Conservation (phyloP, 768 basidiomycete species). For the Amanita exitialis region DNA sequence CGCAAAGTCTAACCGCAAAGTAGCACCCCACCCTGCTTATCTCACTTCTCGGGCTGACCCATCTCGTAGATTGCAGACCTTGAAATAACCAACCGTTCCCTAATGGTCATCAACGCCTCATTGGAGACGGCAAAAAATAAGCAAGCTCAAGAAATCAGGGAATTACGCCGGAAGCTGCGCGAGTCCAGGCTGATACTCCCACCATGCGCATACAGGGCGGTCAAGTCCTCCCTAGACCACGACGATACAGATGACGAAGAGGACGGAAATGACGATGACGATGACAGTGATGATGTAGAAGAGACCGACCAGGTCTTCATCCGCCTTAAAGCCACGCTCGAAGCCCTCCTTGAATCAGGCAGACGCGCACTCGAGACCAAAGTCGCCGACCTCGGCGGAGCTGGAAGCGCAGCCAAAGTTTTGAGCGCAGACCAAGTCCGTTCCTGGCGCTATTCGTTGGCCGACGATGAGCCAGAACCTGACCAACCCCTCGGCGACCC, state of each 20-base stretch:
- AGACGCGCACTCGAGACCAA: constrained; percentile 51
- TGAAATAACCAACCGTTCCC: constrained; percentile 82
- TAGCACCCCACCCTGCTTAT: constrained; percentile 18
- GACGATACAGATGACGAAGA: constrained; percentile 35
- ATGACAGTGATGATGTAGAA: constrained; percentile 25
- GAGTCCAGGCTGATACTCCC: constrained; percentile 76
- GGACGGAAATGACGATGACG: constrained; percentile 32
- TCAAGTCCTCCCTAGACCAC: constrained; percentile 38
- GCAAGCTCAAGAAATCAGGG: constrained; percentile 80
- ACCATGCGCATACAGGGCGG: constrained; percentile 46
- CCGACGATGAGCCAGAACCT: not conserved
- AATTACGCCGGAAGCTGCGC: constrained; percentile 71
- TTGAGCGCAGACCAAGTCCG: constrained; percentile 65
- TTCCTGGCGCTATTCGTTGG: constrained; percentile 33
- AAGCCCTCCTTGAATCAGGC: constrained; percentile 48
- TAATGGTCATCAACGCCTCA: constrained; percentile 75
- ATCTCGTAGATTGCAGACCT: constrained; percentile 72
- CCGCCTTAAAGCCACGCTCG: constrained; percentile 55
- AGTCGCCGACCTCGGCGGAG: constrained; percentile 38
- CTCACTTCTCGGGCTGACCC: constrained; percentile 4
- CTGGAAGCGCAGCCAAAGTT: constrained; percentile 48
- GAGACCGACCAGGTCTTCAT: constrained; percentile 48
- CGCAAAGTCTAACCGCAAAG: constrained; percentile 86
- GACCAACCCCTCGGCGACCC: not conserved
- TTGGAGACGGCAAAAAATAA: constrained; percentile 73